phyloP scores from a whole-genome alignment of 805 yeast genomes.

The Candida easanensis region DNA sequence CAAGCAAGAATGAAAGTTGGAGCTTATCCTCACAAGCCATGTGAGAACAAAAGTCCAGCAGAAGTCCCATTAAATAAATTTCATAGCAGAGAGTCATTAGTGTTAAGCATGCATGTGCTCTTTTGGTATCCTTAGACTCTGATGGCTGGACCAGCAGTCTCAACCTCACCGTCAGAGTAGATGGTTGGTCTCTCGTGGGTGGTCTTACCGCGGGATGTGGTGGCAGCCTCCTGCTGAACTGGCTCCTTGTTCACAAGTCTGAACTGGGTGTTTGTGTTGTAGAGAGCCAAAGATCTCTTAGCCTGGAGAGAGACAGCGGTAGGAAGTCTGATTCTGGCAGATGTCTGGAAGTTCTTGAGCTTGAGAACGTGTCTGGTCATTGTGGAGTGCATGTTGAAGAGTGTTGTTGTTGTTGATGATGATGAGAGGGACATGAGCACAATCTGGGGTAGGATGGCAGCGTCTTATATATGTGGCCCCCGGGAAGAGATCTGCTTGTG shows the following conservation, averaged over 20 bases:
- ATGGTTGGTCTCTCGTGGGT: constrained; percentile 25
- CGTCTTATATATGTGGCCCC: background rate
- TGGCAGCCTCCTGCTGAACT: constrained; percentile 5
- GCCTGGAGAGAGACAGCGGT: constrained; percentile 15
- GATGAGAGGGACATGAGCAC: no score
- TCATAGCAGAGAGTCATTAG: no score
- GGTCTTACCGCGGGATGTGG: constrained; percentile 14
- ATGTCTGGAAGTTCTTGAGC: constrained; percentile 26
- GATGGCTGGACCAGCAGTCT: constrained; percentile 29
- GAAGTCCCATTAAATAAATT: no score
- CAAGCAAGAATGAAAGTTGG: no score
- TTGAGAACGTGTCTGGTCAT: constrained; percentile 17
- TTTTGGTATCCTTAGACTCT: constrained; percentile 23
- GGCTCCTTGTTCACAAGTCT: constrained; percentile 25
- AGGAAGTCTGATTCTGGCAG: constrained; percentile 25
- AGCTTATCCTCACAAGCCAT: background rate
- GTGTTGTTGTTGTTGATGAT: no score
- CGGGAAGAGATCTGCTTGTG: no score
- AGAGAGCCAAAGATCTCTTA: constrained; percentile 20
- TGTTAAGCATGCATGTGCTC: background rate
- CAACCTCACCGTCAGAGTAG: constrained; percentile 31
- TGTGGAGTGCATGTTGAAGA: background rate
- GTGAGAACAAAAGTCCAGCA: no score
- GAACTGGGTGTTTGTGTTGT: constrained; percentile 19
- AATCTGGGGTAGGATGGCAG: constrained; percentile 1